These are phyloP conservation scores for Aureobasidium sp. DNA, from an alignment of 2,329 filamentous ascomycete genomes.

Conservation along the genomic window DNA sequence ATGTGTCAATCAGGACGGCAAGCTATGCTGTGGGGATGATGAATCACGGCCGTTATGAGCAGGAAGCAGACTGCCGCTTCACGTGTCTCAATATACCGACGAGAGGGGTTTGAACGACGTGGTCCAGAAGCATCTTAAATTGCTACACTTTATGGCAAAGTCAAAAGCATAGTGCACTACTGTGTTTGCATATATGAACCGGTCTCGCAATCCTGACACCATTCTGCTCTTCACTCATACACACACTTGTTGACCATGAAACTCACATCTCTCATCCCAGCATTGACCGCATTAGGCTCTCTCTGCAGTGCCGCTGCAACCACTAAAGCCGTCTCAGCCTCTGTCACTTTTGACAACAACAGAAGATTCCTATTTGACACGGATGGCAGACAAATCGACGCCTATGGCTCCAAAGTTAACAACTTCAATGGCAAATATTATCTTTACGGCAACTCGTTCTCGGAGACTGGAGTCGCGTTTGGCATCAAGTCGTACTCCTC, in stretches of 20 bases:
- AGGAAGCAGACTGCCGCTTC: background rate
- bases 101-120: background rate
- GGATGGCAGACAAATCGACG: constrained; percentile 24
- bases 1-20: background rate
- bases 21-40: background rate
- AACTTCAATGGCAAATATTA: constrained; percentile 23
- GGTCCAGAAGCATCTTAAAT: background rate
- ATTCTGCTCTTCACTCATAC: background rate
- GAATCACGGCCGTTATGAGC: background rate
- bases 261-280: background rate
- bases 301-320: background rate
- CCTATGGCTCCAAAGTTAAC: constrained; percentile 24
- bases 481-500: constrained; percentile 25
- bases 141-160: background rate
- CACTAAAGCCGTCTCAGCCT: background rate
- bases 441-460: constrained; percentile 25
- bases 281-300: background rate
- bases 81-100: background rate
- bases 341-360: constrained; percentile 21
- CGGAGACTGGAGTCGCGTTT: constrained; percentile 19
- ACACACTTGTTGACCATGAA: background rate
- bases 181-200: background rate
- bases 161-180: too few species aligned
- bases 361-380: constrained; percentile 22
- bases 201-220: background rate